These are phyloP conservation scores for Hibiscus syriacus DNA, from an alignment of 345 rosid genomes.

Conservation along the genomic window DNA sequence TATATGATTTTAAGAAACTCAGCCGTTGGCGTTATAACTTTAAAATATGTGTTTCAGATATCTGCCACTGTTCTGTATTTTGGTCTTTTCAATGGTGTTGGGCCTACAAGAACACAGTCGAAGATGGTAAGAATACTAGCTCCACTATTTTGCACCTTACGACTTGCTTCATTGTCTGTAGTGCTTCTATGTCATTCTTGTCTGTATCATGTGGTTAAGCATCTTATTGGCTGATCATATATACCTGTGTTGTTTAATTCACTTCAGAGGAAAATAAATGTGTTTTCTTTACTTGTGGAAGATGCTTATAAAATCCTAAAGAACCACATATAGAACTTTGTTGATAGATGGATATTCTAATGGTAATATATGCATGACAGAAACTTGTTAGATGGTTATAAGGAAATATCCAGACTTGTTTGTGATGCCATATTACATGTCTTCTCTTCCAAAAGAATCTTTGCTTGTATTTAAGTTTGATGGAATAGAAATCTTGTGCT, in stretches of 20 bases:
- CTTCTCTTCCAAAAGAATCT: not conserved
- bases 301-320: not conserved
- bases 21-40: not conserved
- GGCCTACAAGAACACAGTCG: slow-evolving; percentile 75
- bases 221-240: not conserved
- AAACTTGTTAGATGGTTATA: not conserved
- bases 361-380: not conserved
- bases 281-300: not conserved
- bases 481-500: not conserved
- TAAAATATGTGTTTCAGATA: slow-evolving; percentile 39
- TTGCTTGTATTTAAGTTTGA: not conserved
- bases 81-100: slow-evolving; percentile 90
- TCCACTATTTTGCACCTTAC: slow-evolving; percentile 3
- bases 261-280: not conserved
- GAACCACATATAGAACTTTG: not conserved
- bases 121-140: slow-evolving; percentile 59
- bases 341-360: not conserved
- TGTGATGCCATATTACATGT: not conserved
- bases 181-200: not conserved
- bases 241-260: slow-evolving; percentile 1
- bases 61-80: slow-evolving; percentile 84
- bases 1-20: not conserved
- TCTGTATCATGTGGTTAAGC: not conserved
- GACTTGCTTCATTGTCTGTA: too few relatives aligned
- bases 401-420: not conserved